Conservation (phyloP, 2,329 filamentous ascomycete species). For the Sordariomycetes sp. region DNA sequence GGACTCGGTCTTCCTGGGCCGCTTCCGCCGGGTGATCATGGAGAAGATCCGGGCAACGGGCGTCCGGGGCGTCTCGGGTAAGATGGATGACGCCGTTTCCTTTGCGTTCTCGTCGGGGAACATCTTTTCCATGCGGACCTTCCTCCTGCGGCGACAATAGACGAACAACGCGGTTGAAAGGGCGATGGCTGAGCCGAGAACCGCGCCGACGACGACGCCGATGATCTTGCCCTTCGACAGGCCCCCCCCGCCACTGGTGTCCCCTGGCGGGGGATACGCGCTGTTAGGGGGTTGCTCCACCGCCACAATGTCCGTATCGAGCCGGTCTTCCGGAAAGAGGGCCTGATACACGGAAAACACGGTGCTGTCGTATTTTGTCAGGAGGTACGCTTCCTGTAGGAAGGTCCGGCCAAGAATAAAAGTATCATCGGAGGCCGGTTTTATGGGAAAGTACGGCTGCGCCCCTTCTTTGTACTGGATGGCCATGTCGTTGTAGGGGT, state of each 20-base stretch:
- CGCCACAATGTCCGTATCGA: conserved; percentile 23
- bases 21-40: conserved; percentile 24
- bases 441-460: conserved; percentile 53
- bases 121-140: conserved; percentile 1
- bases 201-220: conserved; percentile 30
- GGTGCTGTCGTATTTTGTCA: conserved; percentile 40
- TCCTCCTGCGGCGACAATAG: conserved; percentile 19
- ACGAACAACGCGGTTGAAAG: conserved; percentile 18
- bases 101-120: conserved; percentile 18
- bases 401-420: conserved; percentile 55
- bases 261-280: conserved; percentile 26
- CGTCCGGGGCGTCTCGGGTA: conserved; percentile 18
- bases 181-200: conserved; percentile 18
- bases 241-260: conserved; percentile 7
- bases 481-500: conserved; percentile 29
- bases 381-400: conserved; percentile 53
- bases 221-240: conserved; percentile 27
- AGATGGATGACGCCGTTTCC: conserved; percentile 19
- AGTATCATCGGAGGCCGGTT: conserved; percentile 37
- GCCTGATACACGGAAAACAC: conserved; percentile 44
- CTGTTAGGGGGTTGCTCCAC: conserved; percentile 24
- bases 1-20: conserved; percentile 14
- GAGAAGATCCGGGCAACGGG: conserved; percentile 27
- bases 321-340: conserved; percentile 30
- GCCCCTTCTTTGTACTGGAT: conserved; percentile 29